phyloP scores from a whole-genome alignment of 805 yeast genomes.

The Lipomyces orientalis region DNA sequence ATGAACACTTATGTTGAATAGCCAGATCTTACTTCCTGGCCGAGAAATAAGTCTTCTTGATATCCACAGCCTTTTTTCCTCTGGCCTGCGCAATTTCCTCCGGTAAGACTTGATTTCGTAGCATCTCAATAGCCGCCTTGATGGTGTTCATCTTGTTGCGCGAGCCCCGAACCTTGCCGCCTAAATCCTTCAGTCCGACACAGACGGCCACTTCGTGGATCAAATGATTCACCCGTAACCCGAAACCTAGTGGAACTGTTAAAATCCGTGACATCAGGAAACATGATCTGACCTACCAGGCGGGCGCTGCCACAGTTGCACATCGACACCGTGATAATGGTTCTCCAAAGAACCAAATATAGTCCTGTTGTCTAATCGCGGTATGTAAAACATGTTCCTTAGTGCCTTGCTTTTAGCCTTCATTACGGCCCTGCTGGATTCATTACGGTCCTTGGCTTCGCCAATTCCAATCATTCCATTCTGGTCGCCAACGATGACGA shows the following conservation, averaged over 20 bases:
- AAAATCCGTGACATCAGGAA: not conserved
- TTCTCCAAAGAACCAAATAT: constrained; percentile 81
- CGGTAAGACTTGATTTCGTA: constrained; percentile 76
- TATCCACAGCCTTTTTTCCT: constrained; percentile 94
- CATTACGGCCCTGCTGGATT: constrained; percentile 71
- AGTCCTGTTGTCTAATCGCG: constrained; percentile 90
- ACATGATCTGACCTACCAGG: constrained; percentile 63
- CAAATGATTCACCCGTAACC: constrained; percentile 87
- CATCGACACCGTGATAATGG: constrained; percentile 84
- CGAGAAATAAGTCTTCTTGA: constrained; percentile 80
- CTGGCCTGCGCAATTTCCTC: constrained; percentile 89
- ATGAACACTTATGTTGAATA: constrained; percentile 1
- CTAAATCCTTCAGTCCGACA: constrained; percentile 91
- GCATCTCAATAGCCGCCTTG: constrained; percentile 86
- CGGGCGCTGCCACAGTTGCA: constrained; percentile 83
- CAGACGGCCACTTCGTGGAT: constrained; percentile 89
- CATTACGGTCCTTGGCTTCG: constrained; percentile 87
- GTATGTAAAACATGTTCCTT: constrained; percentile 77
- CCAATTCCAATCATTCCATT: constrained; percentile 95
- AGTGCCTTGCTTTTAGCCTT: constrained; percentile 95
- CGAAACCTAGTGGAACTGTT: constrained; percentile 47
- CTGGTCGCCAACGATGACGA: constrained; percentile 90
- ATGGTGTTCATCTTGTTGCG: constrained; percentile 95
- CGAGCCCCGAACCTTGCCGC: constrained; percentile 82
- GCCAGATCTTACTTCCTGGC: constrained; percentile 40